Percentiles rank a stretch among this genome's conserved stretches.
These are phyloP conservation scores for Penicillium malachiteum DNA, from an alignment of 495 filamentous ascomycete genomes.

Conservation along the genomic window DNA sequence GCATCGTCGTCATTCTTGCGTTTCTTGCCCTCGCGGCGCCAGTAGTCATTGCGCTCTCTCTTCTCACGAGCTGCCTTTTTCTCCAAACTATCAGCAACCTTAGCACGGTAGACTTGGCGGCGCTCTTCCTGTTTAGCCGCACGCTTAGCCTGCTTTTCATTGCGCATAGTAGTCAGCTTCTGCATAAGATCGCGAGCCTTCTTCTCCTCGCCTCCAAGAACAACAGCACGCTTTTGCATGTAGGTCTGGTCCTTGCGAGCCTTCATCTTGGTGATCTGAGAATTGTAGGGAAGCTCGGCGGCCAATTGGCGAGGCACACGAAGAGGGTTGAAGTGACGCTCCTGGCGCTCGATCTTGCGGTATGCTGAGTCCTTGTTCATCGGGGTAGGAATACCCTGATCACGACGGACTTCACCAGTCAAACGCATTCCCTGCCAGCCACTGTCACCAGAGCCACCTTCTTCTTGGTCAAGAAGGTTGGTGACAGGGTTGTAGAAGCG, in stretches of 20 bases:
- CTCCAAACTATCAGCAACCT: conserved; percentile 75
- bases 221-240: conserved; percentile 89
- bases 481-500: conserved; percentile 96
- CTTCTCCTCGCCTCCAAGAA: conserved; percentile 80
- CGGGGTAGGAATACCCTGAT: conserved; percentile 72
- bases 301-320: conserved; percentile 82
- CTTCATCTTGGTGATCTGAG: conserved; percentile 81
- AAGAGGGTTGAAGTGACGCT: conserved; percentile 90
- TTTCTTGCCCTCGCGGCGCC: conserved; percentile 94
- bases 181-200: conserved; percentile 86
- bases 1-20: conserved; percentile 65
- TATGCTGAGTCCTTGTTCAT: conserved; percentile 77
- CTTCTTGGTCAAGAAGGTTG: conserved; percentile 66
- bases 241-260: conserved; percentile 81
- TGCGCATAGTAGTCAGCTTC: conserved; percentile 86
- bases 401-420: conserved; percentile 88
- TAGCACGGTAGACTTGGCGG: conserved; percentile 71
- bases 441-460: conserved; percentile 33
- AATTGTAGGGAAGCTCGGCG: conserved; percentile 86
- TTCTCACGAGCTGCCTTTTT: conserved; percentile 81
- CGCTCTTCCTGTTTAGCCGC: conserved; percentile 81
- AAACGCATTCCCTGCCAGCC: conserved; percentile 87
- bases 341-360: conserved; percentile 72
- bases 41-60: conserved; percentile 89
- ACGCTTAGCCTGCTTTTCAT: conserved; percentile 84